A percentile compares a stretch with the other conserved stretches of the same genome.
These are phyloP conservation scores for Allantophomopsis cytisporea DNA, from an alignment of 2,329 filamentous ascomycete species.

Conservation along the genomic window DNA sequence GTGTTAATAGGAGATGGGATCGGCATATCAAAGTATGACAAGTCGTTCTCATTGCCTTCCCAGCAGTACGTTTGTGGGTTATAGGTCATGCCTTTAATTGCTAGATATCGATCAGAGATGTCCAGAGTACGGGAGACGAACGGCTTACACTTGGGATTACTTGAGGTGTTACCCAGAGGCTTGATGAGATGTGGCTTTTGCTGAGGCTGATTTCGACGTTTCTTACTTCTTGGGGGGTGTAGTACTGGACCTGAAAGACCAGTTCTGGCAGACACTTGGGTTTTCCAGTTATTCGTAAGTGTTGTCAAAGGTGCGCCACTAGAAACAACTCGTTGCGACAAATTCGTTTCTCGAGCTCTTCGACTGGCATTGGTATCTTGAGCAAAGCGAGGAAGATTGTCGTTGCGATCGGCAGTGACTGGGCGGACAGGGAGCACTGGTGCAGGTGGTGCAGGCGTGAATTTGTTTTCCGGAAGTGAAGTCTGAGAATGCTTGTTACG, in stretches of 20 bases:
- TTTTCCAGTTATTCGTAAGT: conserved; percentile 22
- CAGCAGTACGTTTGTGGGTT: conserved; percentile 78
- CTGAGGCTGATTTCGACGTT: conserved; percentile 36
- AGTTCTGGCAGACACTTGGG: conserved; percentile 17
- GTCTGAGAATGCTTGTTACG: conserved; percentile 44
- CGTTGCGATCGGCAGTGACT: conserved; percentile 25
- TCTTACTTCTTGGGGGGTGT: conserved; percentile 37
- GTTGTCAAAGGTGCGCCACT: conserved; percentile 34
- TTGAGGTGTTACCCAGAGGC: conserved; percentile 58
- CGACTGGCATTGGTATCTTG: conserved; percentile 52
- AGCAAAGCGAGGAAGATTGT: conserved; percentile 46
- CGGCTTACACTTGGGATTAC: conserved; percentile 66
- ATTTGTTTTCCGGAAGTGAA: conserved; percentile 36
- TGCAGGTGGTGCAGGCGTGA: conserved; percentile 26
- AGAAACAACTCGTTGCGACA: conserved; percentile 44
- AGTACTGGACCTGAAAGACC: conserved; percentile 32
- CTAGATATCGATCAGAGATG: conserved; percentile 25
- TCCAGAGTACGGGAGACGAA: no score
- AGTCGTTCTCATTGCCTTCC: conserved; percentile 90
- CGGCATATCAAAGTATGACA: conserved; percentile 63
- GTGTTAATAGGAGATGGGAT: conserved; percentile 38
- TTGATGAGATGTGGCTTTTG: conserved; percentile 84
- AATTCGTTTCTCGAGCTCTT: conserved; percentile 46
- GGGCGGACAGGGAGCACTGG: conserved; percentile 43
- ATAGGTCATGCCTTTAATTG: conserved; percentile 90